Conservation (phyloP, 805 yeast genomes). For the Diddensiella caesifluorescens region DNA sequence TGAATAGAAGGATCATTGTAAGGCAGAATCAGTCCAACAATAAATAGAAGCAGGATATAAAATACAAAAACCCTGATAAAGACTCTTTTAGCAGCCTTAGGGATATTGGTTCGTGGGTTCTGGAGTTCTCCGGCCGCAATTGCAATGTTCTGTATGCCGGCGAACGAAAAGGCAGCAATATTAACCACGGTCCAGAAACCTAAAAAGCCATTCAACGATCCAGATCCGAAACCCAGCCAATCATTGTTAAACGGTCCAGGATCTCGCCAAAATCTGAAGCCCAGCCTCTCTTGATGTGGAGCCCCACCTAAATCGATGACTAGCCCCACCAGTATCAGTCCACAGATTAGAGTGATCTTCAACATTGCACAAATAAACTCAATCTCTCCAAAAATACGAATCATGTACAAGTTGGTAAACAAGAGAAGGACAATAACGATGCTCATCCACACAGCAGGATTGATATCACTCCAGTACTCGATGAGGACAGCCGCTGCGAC, state of each 20-base stretch:
- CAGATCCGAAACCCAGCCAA: slow-evolving; percentile 39
- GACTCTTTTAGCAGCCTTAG: slow-evolving; percentile 64
- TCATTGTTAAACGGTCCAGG: slow-evolving; percentile 59
- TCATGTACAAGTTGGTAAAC: slow-evolving; percentile 42
- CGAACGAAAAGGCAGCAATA: slow-evolving; percentile 62
- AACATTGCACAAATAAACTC: slow-evolving; percentile 56
- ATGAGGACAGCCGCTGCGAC: slow-evolving; percentile 55
- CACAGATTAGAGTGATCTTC: slow-evolving; percentile 60
- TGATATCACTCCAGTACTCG: slow-evolving; percentile 48
- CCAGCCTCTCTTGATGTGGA: slow-evolving; percentile 66
- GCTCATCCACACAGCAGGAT: slow-evolving; percentile 50
- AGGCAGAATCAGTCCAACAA: slow-evolving; percentile 66
- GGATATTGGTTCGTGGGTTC: slow-evolving; percentile 62
- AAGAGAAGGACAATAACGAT: slow-evolving; percentile 42
- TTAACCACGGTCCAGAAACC: slow-evolving; percentile 59
- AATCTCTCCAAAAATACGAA: slow-evolving; percentile 41
- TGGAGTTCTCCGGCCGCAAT: slow-evolving; percentile 70
- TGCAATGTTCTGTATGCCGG: slow-evolving; percentile 67
- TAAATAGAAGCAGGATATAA: slow-evolving; percentile 54
- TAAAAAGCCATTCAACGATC: slow-evolving; percentile 51
- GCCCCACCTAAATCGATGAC: slow-evolving; percentile 70
- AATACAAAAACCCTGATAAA: slow-evolving; percentile 64
- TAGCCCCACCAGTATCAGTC: slow-evolving; percentile 58
- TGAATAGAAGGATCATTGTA: slow-evolving; percentile 49
- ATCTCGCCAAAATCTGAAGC: slow-evolving; percentile 62